Conservation (phyloP, 1,139 yeast species). For the Arxiozyma slooffiae region DNA sequence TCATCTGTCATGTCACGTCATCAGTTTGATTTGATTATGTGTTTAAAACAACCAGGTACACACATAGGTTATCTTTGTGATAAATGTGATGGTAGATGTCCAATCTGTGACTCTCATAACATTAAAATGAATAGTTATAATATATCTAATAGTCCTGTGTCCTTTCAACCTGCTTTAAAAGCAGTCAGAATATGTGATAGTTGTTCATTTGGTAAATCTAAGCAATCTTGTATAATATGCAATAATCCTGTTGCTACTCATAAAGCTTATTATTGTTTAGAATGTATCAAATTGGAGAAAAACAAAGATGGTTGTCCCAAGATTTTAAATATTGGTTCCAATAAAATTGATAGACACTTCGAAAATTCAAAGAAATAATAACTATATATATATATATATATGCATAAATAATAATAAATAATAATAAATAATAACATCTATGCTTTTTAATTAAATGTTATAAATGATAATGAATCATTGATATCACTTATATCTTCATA, state of each 20-base stretch:
- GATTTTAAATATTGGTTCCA: slow-evolving; percentile 68
- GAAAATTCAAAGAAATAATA: slow-evolving; percentile 27
- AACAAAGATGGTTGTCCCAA: slow-evolving; percentile 93
- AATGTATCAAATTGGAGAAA: slow-evolving; percentile 71
- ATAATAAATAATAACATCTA: not conserved
- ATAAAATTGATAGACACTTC: slow-evolving; percentile 57
- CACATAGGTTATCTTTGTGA: slow-evolving; percentile 62
- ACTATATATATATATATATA: slow-evolving; percentile 1
- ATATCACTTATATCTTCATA: not conserved
- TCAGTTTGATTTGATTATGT: slow-evolving; percentile 76
- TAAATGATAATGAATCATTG: not conserved
- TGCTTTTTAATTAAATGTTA: slow-evolving; percentile 1
- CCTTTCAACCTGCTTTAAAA: not conserved
- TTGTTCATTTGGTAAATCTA: slow-evolving; percentile 65
- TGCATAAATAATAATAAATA: not conserved
- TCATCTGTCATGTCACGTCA: slow-evolving; percentile 69
- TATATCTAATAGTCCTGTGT: slow-evolving; percentile 45
- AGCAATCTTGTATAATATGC: slow-evolving; percentile 65
- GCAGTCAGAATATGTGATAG: slow-evolving; percentile 73
- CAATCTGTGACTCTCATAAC: slow-evolving; percentile 80
- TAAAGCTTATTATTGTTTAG: slow-evolving; percentile 72
- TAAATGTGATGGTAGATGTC: slow-evolving; percentile 88
- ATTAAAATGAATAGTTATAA: slow-evolving; percentile 27
- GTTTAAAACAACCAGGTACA: slow-evolving; percentile 80
- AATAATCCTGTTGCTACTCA: slow-evolving; percentile 42